A percentile compares a stretch with the other conserved stretches of the same genome.
phyloP scores from a whole-genome alignment of 169 alveolate genomes.

The Cryptosporidium ubiquitum region DNA sequence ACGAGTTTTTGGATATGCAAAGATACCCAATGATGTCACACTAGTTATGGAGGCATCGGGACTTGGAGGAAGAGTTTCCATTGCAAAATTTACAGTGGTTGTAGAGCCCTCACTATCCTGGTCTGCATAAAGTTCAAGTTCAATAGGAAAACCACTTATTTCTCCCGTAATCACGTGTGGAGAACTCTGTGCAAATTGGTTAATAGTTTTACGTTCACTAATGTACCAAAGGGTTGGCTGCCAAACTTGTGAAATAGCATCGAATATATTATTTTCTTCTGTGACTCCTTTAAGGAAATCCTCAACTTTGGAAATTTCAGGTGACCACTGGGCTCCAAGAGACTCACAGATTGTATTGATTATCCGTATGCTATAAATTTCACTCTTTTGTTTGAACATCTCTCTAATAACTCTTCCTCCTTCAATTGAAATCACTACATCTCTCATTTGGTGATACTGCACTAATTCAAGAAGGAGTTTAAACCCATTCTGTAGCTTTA shows the following conservation, averaged over 20 bases:
- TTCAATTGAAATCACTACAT: constrained; percentile 52
- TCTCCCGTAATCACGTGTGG: constrained; percentile 54
- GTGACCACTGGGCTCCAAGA: constrained; percentile 70
- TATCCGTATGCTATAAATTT: constrained; percentile 36
- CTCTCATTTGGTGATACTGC: constrained; percentile 63
- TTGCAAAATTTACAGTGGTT: constrained; percentile 61
- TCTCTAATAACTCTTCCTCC: constrained; percentile 62
- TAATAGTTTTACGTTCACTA: constrained; percentile 30
- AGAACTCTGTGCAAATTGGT: constrained; percentile 50
- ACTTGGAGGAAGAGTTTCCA: constrained; percentile 71
- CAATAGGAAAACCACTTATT: constrained; percentile 28
- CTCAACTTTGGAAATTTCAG: constrained; percentile 49
- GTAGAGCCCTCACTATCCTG: constrained; percentile 69
- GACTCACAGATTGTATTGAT: constrained; percentile 47
- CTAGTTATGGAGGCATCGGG: constrained; percentile 70
- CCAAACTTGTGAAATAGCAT: constrained; percentile 50
- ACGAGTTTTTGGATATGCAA: constrained; percentile 72
- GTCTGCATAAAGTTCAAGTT: constrained; percentile 64
- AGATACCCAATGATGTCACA: constrained; percentile 54
- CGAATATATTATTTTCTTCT: constrained; percentile 30
- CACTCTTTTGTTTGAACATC: constrained; percentile 32
- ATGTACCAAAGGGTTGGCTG: constrained; percentile 70
- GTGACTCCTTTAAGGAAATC: constrained; percentile 62
- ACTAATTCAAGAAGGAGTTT: constrained; percentile 37
- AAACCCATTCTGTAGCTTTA: constrained; percentile 58